phyloP scores from a whole-genome alignment of 2,329 filamentous ascomycete genomes.

The Aspergillus nomiae region DNA sequence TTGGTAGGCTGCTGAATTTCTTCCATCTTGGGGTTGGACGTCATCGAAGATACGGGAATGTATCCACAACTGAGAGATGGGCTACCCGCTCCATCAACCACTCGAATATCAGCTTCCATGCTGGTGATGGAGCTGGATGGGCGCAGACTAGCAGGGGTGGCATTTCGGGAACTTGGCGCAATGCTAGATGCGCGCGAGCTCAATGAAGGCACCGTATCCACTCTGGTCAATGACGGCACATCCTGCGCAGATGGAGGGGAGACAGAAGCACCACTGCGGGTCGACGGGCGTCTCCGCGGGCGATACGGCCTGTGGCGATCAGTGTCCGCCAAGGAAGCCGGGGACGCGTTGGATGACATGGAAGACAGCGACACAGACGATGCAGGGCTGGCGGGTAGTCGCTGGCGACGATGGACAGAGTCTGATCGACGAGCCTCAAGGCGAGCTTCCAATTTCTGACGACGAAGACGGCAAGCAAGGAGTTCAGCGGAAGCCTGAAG shows the following conservation, averaged over 20 bases:
- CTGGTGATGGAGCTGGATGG: conserved; percentile 40
- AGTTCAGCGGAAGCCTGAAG: conserved; percentile 39
- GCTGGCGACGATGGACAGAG: conserved; percentile 10
- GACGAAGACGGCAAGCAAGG: conserved; percentile 38
- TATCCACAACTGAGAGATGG: conserved; percentile 40
- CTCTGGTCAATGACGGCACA: conserved; percentile 45
- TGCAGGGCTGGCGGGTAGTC: conserved; percentile 31
- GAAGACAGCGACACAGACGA: conserved; percentile 27
- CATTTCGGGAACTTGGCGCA: conserved; percentile 44
- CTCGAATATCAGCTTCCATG: conserved; percentile 34
- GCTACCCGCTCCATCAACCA: conserved; percentile 37
- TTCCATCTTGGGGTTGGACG: conserved; percentile 36
- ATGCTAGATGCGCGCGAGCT: conserved; percentile 48
- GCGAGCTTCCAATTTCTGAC: conserved; percentile 38
- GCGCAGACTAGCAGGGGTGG: conserved; percentile 45
- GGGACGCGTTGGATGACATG: conserved; percentile 21
- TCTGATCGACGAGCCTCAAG: conserved; percentile 25
- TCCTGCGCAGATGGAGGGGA: conserved; percentile 49
- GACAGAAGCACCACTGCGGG: conserved; percentile 39
- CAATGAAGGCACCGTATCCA: conserved; percentile 43
- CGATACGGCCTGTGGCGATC: conserved; percentile 43
- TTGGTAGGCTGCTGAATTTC: conserved; percentile 45
- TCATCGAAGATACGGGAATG: conserved; percentile 24
- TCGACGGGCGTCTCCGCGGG: conserved; percentile 28
- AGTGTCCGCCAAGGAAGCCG: conserved; percentile 33